Conservation (phyloP, 2,329 filamentous ascomycete genomes). For the Fusarium palustre region DNA sequence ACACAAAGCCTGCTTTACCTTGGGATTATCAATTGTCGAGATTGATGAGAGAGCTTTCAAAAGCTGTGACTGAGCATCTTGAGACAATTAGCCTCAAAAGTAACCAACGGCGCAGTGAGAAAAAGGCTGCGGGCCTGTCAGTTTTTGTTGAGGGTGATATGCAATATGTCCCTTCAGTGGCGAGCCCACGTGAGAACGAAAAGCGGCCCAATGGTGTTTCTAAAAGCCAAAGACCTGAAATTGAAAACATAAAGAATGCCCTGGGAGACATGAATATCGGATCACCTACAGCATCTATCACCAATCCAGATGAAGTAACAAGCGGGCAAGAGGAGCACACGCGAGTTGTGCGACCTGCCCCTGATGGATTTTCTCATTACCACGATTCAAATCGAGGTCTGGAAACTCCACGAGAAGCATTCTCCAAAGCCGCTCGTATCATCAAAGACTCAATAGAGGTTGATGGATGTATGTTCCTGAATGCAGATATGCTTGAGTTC, state of each 20-base stretch:
- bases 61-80: slow-evolving; percentile 53
- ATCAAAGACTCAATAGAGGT: slow-evolving; percentile 57
- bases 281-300: background rate
- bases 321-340: background rate
- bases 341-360: too few relatives aligned
- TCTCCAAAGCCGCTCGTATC: slow-evolving; percentile 59
- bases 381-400: background rate
- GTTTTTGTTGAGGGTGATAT: slow-evolving; percentile 53
- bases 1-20: background rate
- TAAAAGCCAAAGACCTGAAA: slow-evolving; percentile 15
- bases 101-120: slow-evolving; percentile 49
- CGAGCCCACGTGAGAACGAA: background rate
- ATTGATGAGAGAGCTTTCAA: slow-evolving; percentile 46
- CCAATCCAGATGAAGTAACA: background rate
- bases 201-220: background rate
- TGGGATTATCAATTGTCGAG: slow-evolving; percentile 47
- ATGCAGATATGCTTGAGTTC: slow-evolving; percentile 50
- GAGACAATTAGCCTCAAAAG: slow-evolving; percentile 47
- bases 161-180: background rate
- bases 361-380: background rate
- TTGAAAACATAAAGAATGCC: background rate
- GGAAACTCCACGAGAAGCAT: slow-evolving; percentile 44
- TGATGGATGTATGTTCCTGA: slow-evolving; percentile 53
- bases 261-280: slow-evolving; percentile 9
- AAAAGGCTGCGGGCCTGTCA: slow-evolving; percentile 54